Evolutionary conservation across 1,284 basidiomycete species (phyloP), one percentile per base, ranked within the genome.

Genomic region (Leccinum insolens): DNA sequence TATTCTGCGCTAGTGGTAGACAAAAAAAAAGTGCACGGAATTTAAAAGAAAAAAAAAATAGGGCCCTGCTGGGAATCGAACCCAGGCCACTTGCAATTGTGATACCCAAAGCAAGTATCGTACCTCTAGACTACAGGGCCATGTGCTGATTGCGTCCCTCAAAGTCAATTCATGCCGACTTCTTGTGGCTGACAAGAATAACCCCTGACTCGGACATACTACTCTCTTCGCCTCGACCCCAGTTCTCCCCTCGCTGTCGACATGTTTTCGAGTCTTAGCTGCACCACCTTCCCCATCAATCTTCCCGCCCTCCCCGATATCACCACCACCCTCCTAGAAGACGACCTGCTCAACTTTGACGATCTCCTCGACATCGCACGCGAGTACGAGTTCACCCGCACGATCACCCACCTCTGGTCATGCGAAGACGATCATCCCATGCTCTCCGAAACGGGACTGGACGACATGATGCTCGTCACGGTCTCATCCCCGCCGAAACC

Each of bases 41-140:
- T 12, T 4, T 34, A 11, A 34, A 11, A 34, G 9, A 4, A 15
- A 34, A 68, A 78, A 78, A 76, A 61, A 3, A 6, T 0, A 72
- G 78, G 78, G 78, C 81, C 81, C 81, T 74, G 74, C 82, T 77
- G 82, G 82, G 82, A 83, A 80, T 82, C 82, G 82, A 82, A 84
- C 82, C 82, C 82, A 80, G 82, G 82, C 76, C 82, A 84, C 81
- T 83, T 83, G 82, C 82, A 83, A 17, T 75, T 75, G 70, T 49
- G 64, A 1, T 12, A 67, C 82, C 82, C 82, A 84, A 83, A 83
- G 82, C 82, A 83, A 83, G 81, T 83, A 84, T 82, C 82, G 82
- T 82, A 83, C 81, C 81, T 81, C 81, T 82, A 77, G 82, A 82
- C 82, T 76, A 84, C 74, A 80, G 80, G 79, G 79, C 81, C 61